Evolutionary conservation across 805 yeast species (phyloP).

Genomic region (Teunomyces pallodes): DNA sequence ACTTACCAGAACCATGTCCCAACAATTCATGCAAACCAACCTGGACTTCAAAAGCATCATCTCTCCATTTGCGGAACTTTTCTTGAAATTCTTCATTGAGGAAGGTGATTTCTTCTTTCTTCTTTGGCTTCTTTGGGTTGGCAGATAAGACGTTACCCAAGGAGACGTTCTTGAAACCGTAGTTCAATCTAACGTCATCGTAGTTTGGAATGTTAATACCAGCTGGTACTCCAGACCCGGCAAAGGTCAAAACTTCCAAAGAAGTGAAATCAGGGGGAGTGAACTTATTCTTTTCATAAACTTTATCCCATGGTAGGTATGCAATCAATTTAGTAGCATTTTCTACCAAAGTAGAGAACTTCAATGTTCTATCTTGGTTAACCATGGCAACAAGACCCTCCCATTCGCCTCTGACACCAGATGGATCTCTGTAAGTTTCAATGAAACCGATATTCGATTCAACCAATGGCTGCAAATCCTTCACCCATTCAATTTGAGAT

Average conservation of each 20-base stretch:
- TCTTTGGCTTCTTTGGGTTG: conserved; percentile 56
- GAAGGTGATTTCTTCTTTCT: conserved; percentile 68
- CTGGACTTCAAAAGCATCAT: conserved; percentile 86
- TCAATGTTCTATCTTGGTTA: conserved; percentile 80
- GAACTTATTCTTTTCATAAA: conserved; percentile 79
- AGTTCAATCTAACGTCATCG: conserved; percentile 78
- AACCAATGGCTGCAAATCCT: conserved; percentile 72
- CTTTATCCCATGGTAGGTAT: conserved; percentile 73
- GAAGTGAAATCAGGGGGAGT: conserved; percentile 93
- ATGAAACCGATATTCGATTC: conserved; percentile 84
- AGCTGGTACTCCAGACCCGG: conserved; percentile 89
- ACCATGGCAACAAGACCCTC: conserved; percentile 90
- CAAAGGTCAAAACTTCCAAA: conserved; percentile 82
- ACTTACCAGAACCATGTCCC: conserved; percentile 90
- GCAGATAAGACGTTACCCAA: conserved; percentile 83
- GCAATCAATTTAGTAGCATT: conserved; percentile 64
- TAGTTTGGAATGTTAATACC: conserved; percentile 93
- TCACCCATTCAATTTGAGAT: conserved; percentile 85
- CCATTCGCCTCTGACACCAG: conserved; percentile 92
- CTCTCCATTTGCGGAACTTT: conserved; percentile 66
- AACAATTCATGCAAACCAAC: conserved; percentile 90
- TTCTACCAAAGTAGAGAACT: conserved; percentile 67
- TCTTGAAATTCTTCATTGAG: conserved; percentile 51
- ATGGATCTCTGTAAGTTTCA: conserved; percentile 90
- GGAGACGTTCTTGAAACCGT: conserved; percentile 88